Evolutionary conservation across 2,329 filamentous ascomycete species (phyloP), one percentile per base, ranked within the genome.

Genomic region (Pseudomassariella vexata): DNA sequence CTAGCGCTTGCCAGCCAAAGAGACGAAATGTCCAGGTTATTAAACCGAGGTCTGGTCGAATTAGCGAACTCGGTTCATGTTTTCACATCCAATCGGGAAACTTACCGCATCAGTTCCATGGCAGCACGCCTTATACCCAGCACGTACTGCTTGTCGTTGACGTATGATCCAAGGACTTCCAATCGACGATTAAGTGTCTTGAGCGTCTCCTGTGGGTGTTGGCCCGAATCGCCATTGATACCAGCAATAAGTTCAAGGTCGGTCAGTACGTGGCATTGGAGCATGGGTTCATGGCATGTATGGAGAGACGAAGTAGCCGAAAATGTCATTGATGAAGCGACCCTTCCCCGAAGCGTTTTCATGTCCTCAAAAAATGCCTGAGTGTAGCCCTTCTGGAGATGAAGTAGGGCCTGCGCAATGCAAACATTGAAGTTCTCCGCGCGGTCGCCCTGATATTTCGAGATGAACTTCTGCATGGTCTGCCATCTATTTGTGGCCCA

Each of bases 111-210:
- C 35, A 94, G 57, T 44, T 89, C 79, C 86, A 98, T 95, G 1
- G 83, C 77, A 16, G 92, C 90, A 45, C 92, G 75, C 35, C 89
- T 78, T 24, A 96, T 71, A 1, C 88, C 85, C 18, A 99, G 68
- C 8, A 98, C 62, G 52, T 94, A 96, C 53, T 95, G 90, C 55
- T 98, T 98, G 53, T 98, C 89, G 32, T 80, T 77, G 22, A 89
- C 81, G 48, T 92, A 95, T 2, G 88, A 85, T 1, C 94, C 92
- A 3, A 98, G 66, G 2, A 94, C 73, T 44, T 89, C 85, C n/a
- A 98, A 64, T n/a, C 92, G 79, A 27, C 82, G 77, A 39, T 83
- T 72, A 5, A 95, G 56, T 15, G 70, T 69, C 30, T 70, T 65
- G 6, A 82, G 54, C 28, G 60, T 58, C 24, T 58, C 57, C 28